Conservation (phyloP, 2,329 filamentous ascomycete species). For the Aspergillus uvarum region DNA sequence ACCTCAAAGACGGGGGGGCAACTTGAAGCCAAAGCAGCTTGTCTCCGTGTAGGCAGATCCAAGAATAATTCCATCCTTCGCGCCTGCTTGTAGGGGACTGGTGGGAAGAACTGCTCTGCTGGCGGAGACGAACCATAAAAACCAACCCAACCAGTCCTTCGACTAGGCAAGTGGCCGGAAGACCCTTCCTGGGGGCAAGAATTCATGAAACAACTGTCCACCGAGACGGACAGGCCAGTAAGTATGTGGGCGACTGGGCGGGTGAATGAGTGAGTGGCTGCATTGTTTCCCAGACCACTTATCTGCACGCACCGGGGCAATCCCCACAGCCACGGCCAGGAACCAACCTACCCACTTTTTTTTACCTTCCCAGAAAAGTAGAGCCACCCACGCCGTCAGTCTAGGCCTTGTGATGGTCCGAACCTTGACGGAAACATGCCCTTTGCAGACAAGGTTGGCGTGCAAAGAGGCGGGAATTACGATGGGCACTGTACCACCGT, state of each 20-base stretch:
- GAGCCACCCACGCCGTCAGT: slow-evolving; percentile 20
- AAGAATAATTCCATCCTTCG: not conserved
- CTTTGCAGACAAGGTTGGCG: slow-evolving; percentile 15
- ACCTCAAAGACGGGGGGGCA: not conserved
- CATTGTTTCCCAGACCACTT: not conserved
- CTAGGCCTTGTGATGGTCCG: slow-evolving; percentile 26
- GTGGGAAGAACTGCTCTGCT: no score
- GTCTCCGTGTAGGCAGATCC: no score
- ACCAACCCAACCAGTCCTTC: not conserved
- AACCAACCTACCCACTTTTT: slow-evolving; percentile 14
- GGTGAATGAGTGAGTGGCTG: no score
- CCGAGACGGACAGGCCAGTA: not conserved
- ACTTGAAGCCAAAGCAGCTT: not conserved
- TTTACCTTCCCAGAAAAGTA: slow-evolving; percentile 3
- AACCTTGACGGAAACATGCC: slow-evolving; percentile 21
- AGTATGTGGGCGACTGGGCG: no score
- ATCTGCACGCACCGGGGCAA: slow-evolving; percentile 20
- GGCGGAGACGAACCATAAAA: no score
- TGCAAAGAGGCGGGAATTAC: slow-evolving; percentile 18
- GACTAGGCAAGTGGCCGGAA: not conserved
- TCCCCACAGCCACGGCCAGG: slow-evolving; percentile 20
- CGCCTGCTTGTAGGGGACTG: not conserved
- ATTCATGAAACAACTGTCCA: not conserved
- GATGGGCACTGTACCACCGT: slow-evolving; percentile 19
- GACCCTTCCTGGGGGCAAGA: not conserved